Base-by-base conservation (phyloP, 2,329 filamentous ascomycete species). In the Mariannaea sp. region DNA sequence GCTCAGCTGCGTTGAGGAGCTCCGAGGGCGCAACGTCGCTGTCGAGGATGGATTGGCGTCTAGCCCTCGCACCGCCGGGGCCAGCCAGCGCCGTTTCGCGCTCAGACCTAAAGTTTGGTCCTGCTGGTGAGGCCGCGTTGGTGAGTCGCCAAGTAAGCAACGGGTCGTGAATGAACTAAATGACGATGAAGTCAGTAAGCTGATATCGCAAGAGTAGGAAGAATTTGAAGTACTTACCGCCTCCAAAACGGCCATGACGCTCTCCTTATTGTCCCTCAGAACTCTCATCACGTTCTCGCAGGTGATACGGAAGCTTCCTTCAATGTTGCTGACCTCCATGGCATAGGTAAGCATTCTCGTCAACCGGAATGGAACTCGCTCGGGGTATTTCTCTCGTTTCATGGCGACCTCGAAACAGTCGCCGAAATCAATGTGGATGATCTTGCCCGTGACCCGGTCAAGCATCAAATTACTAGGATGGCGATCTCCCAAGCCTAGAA, bases 241-340 rank as follows among this genome's bases (percentile, higher is more conserved):
- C 82, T 99, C 94, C 50, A 99, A 78, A 16, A 99, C 94, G 24
- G 94, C 94, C 90, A 99, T 97, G 54, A 99, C 83, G 35, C 92
- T 96, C 76, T 99, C 94, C 75, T 99, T 99, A 74, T 99, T 99
- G 62, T 94, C 92, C 51, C 94, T 82, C 60, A 99, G 78, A 12
- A 99, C 92, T 56, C 94, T 85, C 94, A 99, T 99, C 44, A 97
- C 93, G 65, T 96, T 92, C 75, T 99, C 95, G 66, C 93, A 99
- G 5, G 94, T 97, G 53, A 96, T 97, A 56, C 95, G 86, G 80
- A 96, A 99, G 74, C 91, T 96, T 65, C 94, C 94, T 73, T 99
- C 94, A 62, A 99, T 99, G 70, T 99, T 99, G 81, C 92, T 97
- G 50, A 99, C 94, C 76, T 99, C 94, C 94, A 99, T 99, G 17